Percentiles rank a stretch among this genome's conserved stretches.
Conservation (phyloP, 1,284 basidiomycete species). For the Polyporus tsugae region DNA sequence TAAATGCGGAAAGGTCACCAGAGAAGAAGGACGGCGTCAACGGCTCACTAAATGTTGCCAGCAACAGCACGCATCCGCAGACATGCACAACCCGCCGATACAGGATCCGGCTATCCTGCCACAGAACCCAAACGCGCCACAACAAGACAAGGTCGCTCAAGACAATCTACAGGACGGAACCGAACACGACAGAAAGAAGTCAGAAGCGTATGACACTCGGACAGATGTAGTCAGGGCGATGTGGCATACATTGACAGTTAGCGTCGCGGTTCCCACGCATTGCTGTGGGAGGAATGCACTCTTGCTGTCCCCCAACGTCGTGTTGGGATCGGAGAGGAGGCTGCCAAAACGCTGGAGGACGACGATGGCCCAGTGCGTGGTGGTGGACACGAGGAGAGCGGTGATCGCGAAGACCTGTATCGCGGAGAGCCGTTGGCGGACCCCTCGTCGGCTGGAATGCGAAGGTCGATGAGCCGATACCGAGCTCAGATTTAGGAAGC, state of each 20-base stretch:
- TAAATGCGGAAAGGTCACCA: no score
- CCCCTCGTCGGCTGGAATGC: background rate
- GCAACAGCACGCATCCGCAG: background rate
- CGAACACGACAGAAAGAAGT: background rate
- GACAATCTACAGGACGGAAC: background rate
- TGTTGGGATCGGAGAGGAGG: background rate
- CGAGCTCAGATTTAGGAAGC: background rate
- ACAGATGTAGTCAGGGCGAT: background rate
- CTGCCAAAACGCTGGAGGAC: background rate
- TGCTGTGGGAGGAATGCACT: background rate
- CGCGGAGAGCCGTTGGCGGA: background rate
- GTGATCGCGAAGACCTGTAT: background rate
- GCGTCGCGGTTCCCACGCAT: slow-evolving; percentile 3
- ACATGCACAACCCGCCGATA: background rate
- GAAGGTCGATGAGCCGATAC: background rate
- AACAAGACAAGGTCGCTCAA: slow-evolving; percentile 3
- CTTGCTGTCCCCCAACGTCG: background rate
- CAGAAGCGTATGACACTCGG: no score
- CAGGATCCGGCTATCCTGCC: background rate
- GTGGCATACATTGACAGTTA: background rate
- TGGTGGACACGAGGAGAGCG: background rate
- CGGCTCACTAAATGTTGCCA: slow-evolving; percentile 1
- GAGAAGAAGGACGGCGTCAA: no score
- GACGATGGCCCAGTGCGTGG: background rate
- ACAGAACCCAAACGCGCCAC: slow-evolving; percentile 2